These are phyloP conservation scores for Calcarisporium arbuscula DNA, from an alignment of 2,329 filamentous ascomycete genomes.

Conservation along the genomic window DNA sequence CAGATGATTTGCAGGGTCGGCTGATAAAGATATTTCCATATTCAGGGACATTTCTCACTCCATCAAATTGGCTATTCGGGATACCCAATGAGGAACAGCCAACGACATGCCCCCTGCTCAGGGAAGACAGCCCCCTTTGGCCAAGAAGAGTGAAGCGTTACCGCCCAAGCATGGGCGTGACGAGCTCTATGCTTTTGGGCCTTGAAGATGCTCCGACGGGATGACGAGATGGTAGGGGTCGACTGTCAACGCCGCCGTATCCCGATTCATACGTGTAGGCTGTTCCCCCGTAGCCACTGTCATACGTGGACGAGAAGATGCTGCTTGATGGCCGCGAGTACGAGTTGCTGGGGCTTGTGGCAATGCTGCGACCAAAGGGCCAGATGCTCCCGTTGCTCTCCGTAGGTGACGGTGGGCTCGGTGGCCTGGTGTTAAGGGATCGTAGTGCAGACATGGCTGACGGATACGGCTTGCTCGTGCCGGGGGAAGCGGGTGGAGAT, in stretches of 20 bases:
- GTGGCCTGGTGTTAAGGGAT: slow-evolving; percentile 46
- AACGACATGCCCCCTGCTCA: too few relatives aligned
- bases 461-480: slow-evolving; percentile 34
- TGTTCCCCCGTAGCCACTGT: slow-evolving; percentile 30
- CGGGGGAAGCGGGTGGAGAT: slow-evolving; percentile 45
- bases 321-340: slow-evolving; percentile 36
- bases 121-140: too few relatives aligned
- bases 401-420: slow-evolving; percentile 50
- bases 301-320: slow-evolving; percentile 48
- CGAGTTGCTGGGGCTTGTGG: slow-evolving; percentile 46
- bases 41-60: too few relatives aligned
- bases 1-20: too few relatives aligned
- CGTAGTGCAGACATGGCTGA: slow-evolving; percentile 51
- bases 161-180: slow-evolving; percentile 52
- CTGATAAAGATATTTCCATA: too few relatives aligned
- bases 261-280: slow-evolving; percentile 32
- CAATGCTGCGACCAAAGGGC: slow-evolving; percentile 47
- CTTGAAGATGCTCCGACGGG: slow-evolving; percentile 49
- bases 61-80: too few relatives aligned
- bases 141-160: too few relatives aligned
- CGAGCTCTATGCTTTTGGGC: slow-evolving; percentile 57
- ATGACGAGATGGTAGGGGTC: slow-evolving; percentile 50
- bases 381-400: slow-evolving; percentile 39
- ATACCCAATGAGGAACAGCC: too few relatives aligned
- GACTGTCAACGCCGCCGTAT: slow-evolving; percentile 37